Evolutionary conservation across 2,329 filamentous ascomycete genomes (phyloP).

Genomic region (Aspergillus sp.): DNA sequence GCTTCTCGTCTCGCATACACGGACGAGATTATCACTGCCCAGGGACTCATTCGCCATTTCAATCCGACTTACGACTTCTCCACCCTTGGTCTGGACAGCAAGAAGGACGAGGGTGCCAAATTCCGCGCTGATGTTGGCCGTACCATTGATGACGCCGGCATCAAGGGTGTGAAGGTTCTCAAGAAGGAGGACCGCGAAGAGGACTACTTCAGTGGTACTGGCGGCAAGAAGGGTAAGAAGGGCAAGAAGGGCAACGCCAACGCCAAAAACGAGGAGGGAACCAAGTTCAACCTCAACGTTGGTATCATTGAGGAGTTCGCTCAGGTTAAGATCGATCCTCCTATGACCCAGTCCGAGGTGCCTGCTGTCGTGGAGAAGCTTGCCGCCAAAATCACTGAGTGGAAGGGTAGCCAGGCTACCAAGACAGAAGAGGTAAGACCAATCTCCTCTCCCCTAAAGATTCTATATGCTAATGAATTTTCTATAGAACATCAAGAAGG

Average conservation of each 20-base stretch:
- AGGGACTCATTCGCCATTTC: conserved; percentile 84
- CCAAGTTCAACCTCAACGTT: conserved; percentile 79
- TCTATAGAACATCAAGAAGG: conserved; percentile 87
- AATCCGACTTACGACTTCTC: conserved; percentile 73
- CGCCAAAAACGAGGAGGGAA: conserved; percentile 44
- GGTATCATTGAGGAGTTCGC: conserved; percentile 87
- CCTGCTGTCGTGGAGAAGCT: conserved; percentile 79
- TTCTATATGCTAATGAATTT: conserved; percentile 10
- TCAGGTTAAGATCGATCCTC: conserved; percentile 79
- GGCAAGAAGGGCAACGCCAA: conserved; percentile 63
- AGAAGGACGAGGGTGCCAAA: conserved; percentile 54
- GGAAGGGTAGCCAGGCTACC: conserved; percentile 83
- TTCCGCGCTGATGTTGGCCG: conserved; percentile 75
- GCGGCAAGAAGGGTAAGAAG: conserved; percentile 84
- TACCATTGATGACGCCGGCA: conserved; percentile 74
- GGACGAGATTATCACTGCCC: conserved; percentile 85
- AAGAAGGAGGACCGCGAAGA: conserved; percentile 87
- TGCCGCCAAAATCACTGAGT: conserved; percentile 82
- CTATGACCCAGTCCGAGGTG: conserved; percentile 79
- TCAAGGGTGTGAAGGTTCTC: conserved; percentile 79
- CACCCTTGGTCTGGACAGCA: conserved; percentile 49
- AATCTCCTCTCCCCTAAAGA: neutral
- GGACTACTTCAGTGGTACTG: conserved; percentile 69
- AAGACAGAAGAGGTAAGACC: conserved; percentile 82
- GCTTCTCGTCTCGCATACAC: conserved; percentile 72